Evolutionary conservation across 1,139 yeast genomes (phyloP), one percentile per base, ranked within the genome.

Genomic region (Sugiyamaella castrensis): DNA sequence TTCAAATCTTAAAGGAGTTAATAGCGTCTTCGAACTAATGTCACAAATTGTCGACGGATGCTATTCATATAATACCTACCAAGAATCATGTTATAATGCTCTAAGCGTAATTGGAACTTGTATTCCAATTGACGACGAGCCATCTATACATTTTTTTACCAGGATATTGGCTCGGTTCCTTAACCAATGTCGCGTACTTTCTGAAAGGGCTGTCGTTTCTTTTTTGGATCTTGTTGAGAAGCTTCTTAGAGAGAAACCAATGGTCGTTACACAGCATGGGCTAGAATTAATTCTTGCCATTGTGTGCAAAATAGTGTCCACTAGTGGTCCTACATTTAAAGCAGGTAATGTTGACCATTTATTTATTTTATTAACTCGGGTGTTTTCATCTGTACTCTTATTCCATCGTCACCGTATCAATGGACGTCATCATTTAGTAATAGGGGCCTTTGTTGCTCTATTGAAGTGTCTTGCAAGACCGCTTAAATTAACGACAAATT

Each of bases 341-440:
- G 35, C 15, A 12, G 15, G 40, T 11, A 38, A 13, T 16, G 41
- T 26, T 2, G 41, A 46, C 10, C 44, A 31, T 16, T 16, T 57
- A 5, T 60, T 40, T 33, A 37, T 40, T 8, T 43, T 42, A 11
- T 40, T 55, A 33, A 53, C 57, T 11, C 35, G 56, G 53, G 53
- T 57, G 24, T 29, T 53, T 28, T 51, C 67, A 1, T 58, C 65
- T 30, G 68, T 85, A 1, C 65, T 89, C 10, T 69, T 87, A 26
- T 77, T 78, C 61, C 94, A 88, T 57, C 76, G 96, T 47, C 79
- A 72, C 62, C 79, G 91, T 59, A 69, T 88, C 30, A 72, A 82
- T 0, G 80, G 84, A 30, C 80, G 97, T 62, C 82, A 86, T 59
- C 96, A 88, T 62, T 60, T 88, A 37, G 57, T 88, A 2, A 70